Base-by-base conservation (phyloP, 768 basidiomycete species). In the Solioccasus polychromus region DNA sequence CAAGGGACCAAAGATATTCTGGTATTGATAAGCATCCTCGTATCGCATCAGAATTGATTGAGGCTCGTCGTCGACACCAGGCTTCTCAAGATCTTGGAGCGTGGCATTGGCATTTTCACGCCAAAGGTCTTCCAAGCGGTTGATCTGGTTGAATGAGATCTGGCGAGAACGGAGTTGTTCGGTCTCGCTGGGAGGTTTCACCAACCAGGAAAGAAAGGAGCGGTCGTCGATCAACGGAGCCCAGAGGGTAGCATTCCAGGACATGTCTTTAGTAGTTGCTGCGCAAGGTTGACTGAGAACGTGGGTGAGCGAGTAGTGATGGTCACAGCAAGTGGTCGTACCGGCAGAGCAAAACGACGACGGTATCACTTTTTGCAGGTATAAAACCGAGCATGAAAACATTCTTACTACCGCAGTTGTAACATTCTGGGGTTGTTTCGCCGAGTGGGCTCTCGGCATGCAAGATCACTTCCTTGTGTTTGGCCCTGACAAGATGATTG, bases 361-460 rank as follows among this genome's bases (percentile, higher is more conserved):
- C 96, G 5, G 96, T 98, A 61, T 99, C 96, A 61, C 90, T 92
- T 72, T 99, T 99, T 17, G 96, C 96, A 3, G 96, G 96, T 58
- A 99, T 99, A 60, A 99, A 99, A 4, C 96, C 96, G 15, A 99
- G 80, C 89, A 97, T 93, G 62, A 99, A 99, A 11, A 98, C 96
- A 61, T 99, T 99, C 71, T 96, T 97, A 73, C 90, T 94, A 14
- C 96, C 96, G 61, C 96, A 99, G 60, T 93, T 94, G 74, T 99
- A 99, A 66, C 96, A 99, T 71, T 99, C 96, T 0, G 96, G 96
- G 1, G 91, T 89, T 1, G 96, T 98, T 69, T 98, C 96, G 2
- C 96, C 96, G 3, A 99, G 75, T 2, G 95, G 92, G 47, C 88
- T 88, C 58, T 98, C 95, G 40, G 89, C 87, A 61, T 99, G 96